Percentiles rank a stretch among this genome's conserved stretches.
phyloP scores from a whole-genome alignment of 176 grass and related monocot genomes.

The Musa itinerans region DNA sequence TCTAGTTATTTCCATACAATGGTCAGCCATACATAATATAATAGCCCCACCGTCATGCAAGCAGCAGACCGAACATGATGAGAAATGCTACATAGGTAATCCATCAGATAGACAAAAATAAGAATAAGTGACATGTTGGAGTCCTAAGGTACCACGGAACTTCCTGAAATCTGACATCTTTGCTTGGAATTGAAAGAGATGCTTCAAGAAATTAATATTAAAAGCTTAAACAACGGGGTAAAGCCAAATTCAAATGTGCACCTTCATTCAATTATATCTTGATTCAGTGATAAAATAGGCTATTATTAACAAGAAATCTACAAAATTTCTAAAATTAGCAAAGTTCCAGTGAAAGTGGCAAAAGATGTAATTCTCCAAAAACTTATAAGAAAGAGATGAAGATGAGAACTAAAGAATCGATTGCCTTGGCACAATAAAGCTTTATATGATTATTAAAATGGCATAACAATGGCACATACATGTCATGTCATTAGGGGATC shows the following conservation, averaged over 20 bases:
- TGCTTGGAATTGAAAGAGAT: neutral
- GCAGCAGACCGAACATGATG: no score
- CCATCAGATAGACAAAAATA: neutral
- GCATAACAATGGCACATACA: neutral
- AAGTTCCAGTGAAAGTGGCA: neutral
- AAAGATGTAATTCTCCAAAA: neutral
- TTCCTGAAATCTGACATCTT: neutral
- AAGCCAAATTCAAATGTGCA: no score
- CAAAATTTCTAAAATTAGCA: neutral
- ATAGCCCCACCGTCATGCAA: no score
- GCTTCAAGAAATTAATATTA: neutral
- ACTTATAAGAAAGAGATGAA: neutral
- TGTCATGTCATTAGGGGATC: neutral
- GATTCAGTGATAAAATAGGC: no score
- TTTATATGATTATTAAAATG: neutral
- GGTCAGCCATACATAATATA: no score
- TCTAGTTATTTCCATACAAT: no score
- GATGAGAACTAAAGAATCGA: neutral
- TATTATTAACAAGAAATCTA: neutral
- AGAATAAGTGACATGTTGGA: no score
- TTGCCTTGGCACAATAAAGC: neutral
- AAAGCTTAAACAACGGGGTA: no score
- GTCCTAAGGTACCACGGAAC: no score
- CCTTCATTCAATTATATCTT: no score
- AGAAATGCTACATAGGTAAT: neutral